These are phyloP conservation scores for Exophiala oligosperma DNA, from an alignment of 2,329 filamentous ascomycete species.

Conservation along the genomic window DNA sequence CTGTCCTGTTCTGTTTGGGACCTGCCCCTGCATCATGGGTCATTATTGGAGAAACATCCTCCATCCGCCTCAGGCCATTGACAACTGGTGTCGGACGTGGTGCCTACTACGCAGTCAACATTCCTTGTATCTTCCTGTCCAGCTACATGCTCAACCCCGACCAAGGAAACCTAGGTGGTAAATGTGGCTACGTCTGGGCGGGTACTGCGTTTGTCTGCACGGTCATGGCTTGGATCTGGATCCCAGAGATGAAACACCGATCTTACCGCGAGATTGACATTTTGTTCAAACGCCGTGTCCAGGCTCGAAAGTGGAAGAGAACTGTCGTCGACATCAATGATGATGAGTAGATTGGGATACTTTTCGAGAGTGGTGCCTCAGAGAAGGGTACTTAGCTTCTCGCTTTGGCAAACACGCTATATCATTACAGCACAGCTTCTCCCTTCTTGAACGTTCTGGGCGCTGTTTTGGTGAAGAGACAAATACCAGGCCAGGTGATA, in stretches of 20 bases:
- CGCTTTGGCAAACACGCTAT: too few relatives aligned
- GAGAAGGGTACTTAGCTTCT: too few relatives aligned
- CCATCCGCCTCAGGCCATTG: constrained; percentile 64
- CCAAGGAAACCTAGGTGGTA: constrained; percentile 50
- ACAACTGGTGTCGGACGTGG: constrained; percentile 66
- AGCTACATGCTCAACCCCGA: constrained; percentile 43
- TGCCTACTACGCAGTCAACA: constrained; percentile 64
- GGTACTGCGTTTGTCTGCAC: constrained; percentile 59
- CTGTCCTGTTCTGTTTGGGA: constrained; percentile 63
- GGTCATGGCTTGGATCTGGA: constrained; percentile 47
- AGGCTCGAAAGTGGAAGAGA: constrained; percentile 52
- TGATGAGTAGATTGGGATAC: constrained; percentile 56
- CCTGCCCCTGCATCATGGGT: constrained; percentile 66
- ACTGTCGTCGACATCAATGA: constrained; percentile 57
- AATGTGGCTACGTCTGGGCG: constrained; percentile 62
- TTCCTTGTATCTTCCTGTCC: constrained; percentile 64
- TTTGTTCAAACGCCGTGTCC: constrained; percentile 55
- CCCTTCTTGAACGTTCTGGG: too few relatives aligned
- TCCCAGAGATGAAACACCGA: constrained; percentile 59
- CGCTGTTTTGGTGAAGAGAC: too few relatives aligned
- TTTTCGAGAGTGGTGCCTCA: too few relatives aligned
- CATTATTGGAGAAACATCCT: constrained; percentile 67
- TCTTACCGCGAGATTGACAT: constrained; percentile 65
- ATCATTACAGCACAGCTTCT: too few relatives aligned
- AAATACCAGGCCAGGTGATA: too few relatives aligned